These are phyloP conservation scores for Periglandula ipomoeae DNA, from an alignment of 2,329 filamentous ascomycete species.

Conservation along the genomic window DNA sequence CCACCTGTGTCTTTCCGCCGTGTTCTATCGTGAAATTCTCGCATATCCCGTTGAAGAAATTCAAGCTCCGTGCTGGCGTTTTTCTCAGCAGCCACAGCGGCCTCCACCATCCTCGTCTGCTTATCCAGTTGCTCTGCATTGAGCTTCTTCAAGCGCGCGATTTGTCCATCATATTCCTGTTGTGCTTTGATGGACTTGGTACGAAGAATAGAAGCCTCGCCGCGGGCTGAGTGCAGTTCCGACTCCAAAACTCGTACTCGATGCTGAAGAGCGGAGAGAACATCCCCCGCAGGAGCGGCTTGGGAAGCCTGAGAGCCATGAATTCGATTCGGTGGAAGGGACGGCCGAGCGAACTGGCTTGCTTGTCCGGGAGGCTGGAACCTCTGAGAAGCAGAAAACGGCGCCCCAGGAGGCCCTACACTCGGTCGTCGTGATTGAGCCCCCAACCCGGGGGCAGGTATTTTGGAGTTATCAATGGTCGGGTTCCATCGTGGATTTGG, in stretches of 20 bases:
- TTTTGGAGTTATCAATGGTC: constrained; percentile 17
- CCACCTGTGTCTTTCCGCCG: constrained; percentile 34
- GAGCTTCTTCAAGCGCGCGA: constrained; percentile 52
- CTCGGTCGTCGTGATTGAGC: constrained; percentile 11
- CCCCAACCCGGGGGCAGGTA: constrained; percentile 9
- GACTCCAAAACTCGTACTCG: constrained; percentile 43
- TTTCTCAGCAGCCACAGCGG: constrained; percentile 54
- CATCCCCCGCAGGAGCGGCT: constrained; percentile 20
- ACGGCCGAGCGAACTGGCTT: constrained; percentile 33
- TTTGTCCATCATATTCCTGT: constrained; percentile 53
- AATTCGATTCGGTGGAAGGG: constrained; percentile 17
- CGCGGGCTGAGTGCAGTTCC: constrained; percentile 53
- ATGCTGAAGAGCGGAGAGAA: constrained; percentile 40
- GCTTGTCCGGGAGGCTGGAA: constrained; percentile 23
- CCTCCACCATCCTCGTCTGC: constrained; percentile 55
- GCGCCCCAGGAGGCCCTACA: constrained; percentile 13
- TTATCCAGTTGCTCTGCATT: constrained; percentile 56
- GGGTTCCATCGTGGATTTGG: constrained; percentile 32
- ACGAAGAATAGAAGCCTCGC: constrained; percentile 68
- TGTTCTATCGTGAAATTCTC: constrained; percentile 43
- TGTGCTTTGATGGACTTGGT: constrained; percentile 55
- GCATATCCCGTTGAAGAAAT: constrained; percentile 64
- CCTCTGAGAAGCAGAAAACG: constrained; percentile 20
- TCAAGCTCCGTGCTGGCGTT: constrained; percentile 59
- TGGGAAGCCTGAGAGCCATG: constrained; percentile 18